Percentiles rank a stretch among this genome's conserved stretches.
phyloP scores from a whole-genome alignment of 176 grass and related monocot genomes.

The Carex scoparia region DNA sequence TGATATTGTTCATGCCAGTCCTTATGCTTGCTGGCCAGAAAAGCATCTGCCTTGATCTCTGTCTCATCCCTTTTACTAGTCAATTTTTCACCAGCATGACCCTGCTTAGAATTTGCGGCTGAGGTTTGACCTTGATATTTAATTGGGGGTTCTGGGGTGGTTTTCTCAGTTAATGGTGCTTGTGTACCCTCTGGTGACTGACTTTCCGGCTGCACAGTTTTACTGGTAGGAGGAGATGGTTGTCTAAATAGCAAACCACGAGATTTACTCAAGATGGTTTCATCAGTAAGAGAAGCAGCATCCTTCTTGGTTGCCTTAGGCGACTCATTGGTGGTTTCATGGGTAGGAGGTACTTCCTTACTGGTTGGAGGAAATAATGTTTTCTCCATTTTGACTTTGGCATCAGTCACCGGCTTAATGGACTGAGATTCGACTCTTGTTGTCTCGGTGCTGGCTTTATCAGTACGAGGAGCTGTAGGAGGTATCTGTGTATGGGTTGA shows the following conservation, averaged over 20 bases:
- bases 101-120: not conserved
- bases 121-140: not conserved
- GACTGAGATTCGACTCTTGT: conserved; percentile 2
- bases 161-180: not conserved
- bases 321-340: conserved; percentile 6
- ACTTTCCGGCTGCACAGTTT: not conserved
- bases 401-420: not conserved
- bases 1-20: not conserved
- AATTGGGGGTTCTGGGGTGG: not conserved
- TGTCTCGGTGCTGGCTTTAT: not conserved
- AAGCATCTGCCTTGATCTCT: not conserved
- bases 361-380: too few species aligned
- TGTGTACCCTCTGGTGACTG: not conserved
- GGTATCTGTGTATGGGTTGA: not conserved
- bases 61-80: not conserved
- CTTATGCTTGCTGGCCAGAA: conserved; percentile 6
- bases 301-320: not conserved
- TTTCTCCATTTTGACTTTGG: not conserved
- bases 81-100: not conserved
- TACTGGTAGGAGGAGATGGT: not conserved
- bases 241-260: not conserved
- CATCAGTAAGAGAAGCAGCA: not conserved
- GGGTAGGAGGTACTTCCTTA: too few species aligned
- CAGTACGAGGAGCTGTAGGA: not conserved
- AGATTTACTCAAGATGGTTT: not conserved